Evolutionary conservation across 2,329 filamentous ascomycete species (phyloP), one percentile per base, ranked within the genome.

Genomic region (Stagonosporopsis chrysanthemi): DNA sequence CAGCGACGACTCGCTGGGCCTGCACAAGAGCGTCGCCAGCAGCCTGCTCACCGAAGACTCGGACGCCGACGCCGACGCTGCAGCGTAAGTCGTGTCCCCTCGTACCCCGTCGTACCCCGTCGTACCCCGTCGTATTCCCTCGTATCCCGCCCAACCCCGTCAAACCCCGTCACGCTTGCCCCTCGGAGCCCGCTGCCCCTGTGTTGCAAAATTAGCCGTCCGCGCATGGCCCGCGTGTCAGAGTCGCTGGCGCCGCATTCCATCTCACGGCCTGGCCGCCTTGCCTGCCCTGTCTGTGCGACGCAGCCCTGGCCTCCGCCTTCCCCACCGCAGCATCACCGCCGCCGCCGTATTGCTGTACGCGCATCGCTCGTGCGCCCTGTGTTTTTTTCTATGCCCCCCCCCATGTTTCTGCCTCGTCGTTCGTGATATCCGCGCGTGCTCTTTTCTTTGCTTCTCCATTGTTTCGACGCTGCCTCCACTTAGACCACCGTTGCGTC

Each of bases 31-130:
- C 67, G 77, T 78, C 23, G 67, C 77, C 39, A 82, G 80, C 76
- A 82, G 80, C 66, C 76, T 83, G 44, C 67, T 80, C 52, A 82
- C 80, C 15, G 80, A 83, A 58, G 81, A 84, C 61, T 81, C 79
- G 29, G 83, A 85, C 42, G 63, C 66, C 52, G 80, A 81, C 61
- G 58, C 47, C 5, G 31, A 31, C 14, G 2, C 44, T 11, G 44
- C 44, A 15, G 29, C 71, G 81, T 83, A 76, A 81, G 81, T 81
- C 52, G 56, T 50, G 38, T 61, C 63, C 31, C 23, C 24, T 49
- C 47, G 24, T 48, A 23, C 44, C 46, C 46, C 23, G 14, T 24
- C n/a, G 24, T 29, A 29, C n/a, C 11, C n/a, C 42, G n/a, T n/a
- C 23, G 24, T 44, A 8, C 5, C 15, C 43, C 33, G n/a, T n/a